Base-by-base conservation (phyloP, 2,329 filamentous ascomycete genomes). In the Botrytis elliptica region DNA sequence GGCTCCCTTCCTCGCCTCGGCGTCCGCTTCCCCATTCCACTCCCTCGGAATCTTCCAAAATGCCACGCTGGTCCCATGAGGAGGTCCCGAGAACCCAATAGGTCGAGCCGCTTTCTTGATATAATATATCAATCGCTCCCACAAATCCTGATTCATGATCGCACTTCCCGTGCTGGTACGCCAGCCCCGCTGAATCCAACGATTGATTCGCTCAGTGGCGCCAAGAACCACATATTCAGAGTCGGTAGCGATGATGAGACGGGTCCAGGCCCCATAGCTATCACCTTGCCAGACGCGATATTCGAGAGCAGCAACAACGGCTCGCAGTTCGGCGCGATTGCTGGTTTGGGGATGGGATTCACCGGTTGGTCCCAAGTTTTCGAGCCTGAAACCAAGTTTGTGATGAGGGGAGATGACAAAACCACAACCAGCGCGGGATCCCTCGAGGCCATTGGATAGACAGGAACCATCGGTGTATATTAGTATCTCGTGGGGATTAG, bases 321-420 rank as follows among this genome's bases (percentile, higher is more conserved):
- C 87, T 12, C 87, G 87, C 9, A 89, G 83, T 77, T 89, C 86
- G 8, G 88, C 88, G 6, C 87, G 83, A 75, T 88, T 86, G 81
- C 83, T 88, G n/a, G 82, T 88, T 75, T 85, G 84, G 5, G 75
- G 69, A 4, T 67, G 33, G 0, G 10, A 1, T 40, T 67, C 65
- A 46, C 77, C 44, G 3, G 33, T 66, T 10, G 70, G 74, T 1
- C 73, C 73, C 16, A 55, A 44, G 25, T 74, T 69, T 72, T 75
- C 68, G 22, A 75, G 71, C 20, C 73, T 71, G 52, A 75, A 74
- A 14, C 7, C 18, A 2, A 46, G 4, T 33, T 33, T 57, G 4
- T 44, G 7, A 1, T 20, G 14, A 12, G 38, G 57, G 2, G 38
- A 42, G 14, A 44, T 33, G 22, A 70, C 10, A 16, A 70, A 33